Base-by-base conservation (phyloP, 108 stramenopile genomes). In the Mayamaea pseudoterrestris region DNA sequence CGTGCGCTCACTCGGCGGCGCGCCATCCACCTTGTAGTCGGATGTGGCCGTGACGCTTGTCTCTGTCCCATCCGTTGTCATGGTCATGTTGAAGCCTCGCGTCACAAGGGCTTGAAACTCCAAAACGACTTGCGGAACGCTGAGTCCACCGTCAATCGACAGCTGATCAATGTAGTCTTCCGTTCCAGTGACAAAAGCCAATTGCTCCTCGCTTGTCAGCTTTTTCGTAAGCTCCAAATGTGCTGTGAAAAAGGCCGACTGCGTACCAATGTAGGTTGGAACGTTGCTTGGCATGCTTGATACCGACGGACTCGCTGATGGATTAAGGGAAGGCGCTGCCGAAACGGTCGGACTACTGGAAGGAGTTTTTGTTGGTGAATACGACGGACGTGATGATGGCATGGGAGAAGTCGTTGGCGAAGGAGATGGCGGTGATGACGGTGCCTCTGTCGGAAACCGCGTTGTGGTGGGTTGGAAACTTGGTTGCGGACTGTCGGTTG, bases 301-400 rank as follows among this genome's bases (percentile, higher is more conserved):
- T n/a, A n/a, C n/a, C n/a, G n/a, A n/a, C n/a, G n/a, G n/a, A n/a
- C n/a, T n/a, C n/a, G n/a, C n/a, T n/a, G n/a, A n/a, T n/a, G n/a
- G n/a, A n/a, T n/a, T n/a, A n/a, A n/a, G n/a, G 26, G 41, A 39
- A 22, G 25, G 9, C 22, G 53, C 39, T 42, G 40, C 28, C 11
- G 23, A 5, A 40, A 21, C 3, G 12, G 40, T 26, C 3, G 50
- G 50, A 2, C 11, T 8, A 18, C 30, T n/a, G 3, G 50, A 37
- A 22, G 50, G 50, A 2, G 34, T 36, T 7, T 22, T 5, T 13
- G 50, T 37, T 14, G 50, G 50, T 6, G 18, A 2, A 4, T 51
- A 23, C 18, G 47, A 28, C n/a, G 47, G 47, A 28, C 13, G 27
- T 30, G 26, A 17, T 12, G 27, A 27, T 20, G 25, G 44, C 24